A percentile compares a stretch with the other conserved stretches of the same genome.
phyloP scores from a whole-genome alignment of 2,329 filamentous ascomycete species.

The Rutstroemia sydowiana region DNA sequence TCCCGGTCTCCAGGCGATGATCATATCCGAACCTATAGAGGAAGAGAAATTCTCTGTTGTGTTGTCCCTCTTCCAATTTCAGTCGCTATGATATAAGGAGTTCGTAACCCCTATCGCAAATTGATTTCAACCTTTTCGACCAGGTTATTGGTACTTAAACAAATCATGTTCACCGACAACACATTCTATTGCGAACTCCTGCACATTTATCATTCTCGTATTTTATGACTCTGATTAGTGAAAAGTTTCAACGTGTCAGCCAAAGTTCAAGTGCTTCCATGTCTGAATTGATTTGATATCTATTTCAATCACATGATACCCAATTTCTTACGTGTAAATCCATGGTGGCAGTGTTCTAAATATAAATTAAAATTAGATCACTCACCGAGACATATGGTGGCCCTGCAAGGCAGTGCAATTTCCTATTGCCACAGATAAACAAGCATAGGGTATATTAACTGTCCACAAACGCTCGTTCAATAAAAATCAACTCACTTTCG shows the following conservation, averaged over 20 bases:
- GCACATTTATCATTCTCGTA: neutral
- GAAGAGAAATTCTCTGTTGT: neutral
- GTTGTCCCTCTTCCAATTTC: neutral
- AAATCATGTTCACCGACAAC: neutral
- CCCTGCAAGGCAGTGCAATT: slow-evolving; percentile 10
- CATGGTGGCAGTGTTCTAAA: slow-evolving; percentile 5
- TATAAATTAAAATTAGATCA: neutral
- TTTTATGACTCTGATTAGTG: slow-evolving; percentile 6
- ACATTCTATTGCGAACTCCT: neutral
- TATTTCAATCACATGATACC: slow-evolving; percentile 7
- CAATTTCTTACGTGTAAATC: neutral
- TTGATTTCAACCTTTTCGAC: neutral
- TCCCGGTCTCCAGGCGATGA: slow-evolving; percentile 7
- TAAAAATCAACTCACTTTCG: slow-evolving; percentile 4
- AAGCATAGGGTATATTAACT: slow-evolving; percentile 8
- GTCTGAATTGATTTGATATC: neutral
- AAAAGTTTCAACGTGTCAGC: slow-evolving; percentile 1
- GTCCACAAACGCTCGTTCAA: neutral
- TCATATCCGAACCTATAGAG: neutral
- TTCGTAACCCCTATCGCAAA: neutral
- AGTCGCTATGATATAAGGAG: neutral
- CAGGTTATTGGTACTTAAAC: neutral
- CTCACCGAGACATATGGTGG: slow-evolving; percentile 9
- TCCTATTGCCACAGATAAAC: slow-evolving; percentile 10
- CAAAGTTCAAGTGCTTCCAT: slow-evolving; percentile 1